Conservation (phyloP, 1,284 basidiomycete genomes). For the Marasmius fiardii region DNA sequence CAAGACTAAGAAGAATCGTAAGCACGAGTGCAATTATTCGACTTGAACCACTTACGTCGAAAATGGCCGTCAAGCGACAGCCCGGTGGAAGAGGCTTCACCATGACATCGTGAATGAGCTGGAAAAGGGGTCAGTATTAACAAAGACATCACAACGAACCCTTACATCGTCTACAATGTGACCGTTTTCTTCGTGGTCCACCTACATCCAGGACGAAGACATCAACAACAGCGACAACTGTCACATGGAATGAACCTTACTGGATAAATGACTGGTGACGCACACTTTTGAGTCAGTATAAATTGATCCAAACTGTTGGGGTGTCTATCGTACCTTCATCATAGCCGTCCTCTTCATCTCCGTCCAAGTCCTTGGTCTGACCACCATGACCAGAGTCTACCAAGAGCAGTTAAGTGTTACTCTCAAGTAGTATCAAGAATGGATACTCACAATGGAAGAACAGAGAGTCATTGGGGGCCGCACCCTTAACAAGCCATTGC, state of each 20-base stretch:
- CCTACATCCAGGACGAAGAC: conserved; percentile 19
- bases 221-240: background rate
- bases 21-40: background rate
- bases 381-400: conserved; percentile 80
- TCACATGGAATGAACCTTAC: conserved; percentile 21
- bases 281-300: conserved; percentile 1
- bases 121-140: conserved; percentile 1
- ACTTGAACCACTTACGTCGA: conserved; percentile 54
- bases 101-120: conserved; percentile 74
- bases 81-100: conserved; percentile 76
- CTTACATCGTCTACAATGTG: conserved; percentile 83
- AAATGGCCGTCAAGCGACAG: conserved; percentile 86
- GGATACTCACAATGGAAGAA: conserved; percentile 83
- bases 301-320: conserved; percentile 27
- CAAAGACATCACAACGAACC: conserved; percentile 22
- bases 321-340: conserved; percentile 56
- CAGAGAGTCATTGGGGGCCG: conserved; percentile 79
- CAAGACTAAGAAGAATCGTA: conserved; percentile 43
- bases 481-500: conserved; percentile 86
- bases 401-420: conserved; percentile 11
- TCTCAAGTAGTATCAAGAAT: background rate
- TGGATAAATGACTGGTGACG: conserved; percentile 75
- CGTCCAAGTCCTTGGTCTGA: conserved; percentile 72
- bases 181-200: conserved; percentile 69
- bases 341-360: conserved; percentile 63